Conservation (phyloP, 2,329 filamentous ascomycete species). For the Colletotrichum noveboracense region DNA sequence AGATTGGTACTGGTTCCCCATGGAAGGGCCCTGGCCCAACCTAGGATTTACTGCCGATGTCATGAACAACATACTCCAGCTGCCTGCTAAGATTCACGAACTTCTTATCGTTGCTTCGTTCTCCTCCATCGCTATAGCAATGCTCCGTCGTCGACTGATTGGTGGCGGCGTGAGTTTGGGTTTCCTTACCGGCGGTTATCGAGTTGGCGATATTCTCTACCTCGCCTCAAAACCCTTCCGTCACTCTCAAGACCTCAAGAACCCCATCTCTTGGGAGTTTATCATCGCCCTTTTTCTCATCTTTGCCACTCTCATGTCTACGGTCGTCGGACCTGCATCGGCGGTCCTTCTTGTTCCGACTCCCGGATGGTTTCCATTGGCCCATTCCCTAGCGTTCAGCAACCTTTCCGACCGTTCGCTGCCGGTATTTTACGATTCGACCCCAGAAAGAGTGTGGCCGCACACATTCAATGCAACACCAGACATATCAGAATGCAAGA, state of each 20-base stretch:
- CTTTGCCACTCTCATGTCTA: slow-evolving; percentile 3
- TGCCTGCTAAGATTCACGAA: slow-evolving; percentile 9
- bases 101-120: slow-evolving; percentile 6
- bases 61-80: slow-evolving; percentile 8
- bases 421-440: background rate
- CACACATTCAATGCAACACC: background rate
- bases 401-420: background rate
- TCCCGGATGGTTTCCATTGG: background rate
- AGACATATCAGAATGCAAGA: background rate
- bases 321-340: slow-evolving; percentile 14
- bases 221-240: background rate
- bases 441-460: background rate
- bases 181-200: slow-evolving; percentile 11
- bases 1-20: slow-evolving; percentile 6
- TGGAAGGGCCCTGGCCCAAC: background rate
- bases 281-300: background rate
- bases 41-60: background rate
- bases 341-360: slow-evolving; percentile 16
- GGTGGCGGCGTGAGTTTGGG: slow-evolving; percentile 4
- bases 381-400: background rate
- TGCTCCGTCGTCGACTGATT: background rate
- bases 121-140: background rate
- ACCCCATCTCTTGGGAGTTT: background rate
- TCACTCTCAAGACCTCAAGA: background rate
- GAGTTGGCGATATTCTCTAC: slow-evolving; percentile 12